Evolutionary conservation across 768 basidiomycete species (phyloP), one percentile per base, ranked within the genome.

Genomic region (Tylopilus rubrobrunneus): DNA sequence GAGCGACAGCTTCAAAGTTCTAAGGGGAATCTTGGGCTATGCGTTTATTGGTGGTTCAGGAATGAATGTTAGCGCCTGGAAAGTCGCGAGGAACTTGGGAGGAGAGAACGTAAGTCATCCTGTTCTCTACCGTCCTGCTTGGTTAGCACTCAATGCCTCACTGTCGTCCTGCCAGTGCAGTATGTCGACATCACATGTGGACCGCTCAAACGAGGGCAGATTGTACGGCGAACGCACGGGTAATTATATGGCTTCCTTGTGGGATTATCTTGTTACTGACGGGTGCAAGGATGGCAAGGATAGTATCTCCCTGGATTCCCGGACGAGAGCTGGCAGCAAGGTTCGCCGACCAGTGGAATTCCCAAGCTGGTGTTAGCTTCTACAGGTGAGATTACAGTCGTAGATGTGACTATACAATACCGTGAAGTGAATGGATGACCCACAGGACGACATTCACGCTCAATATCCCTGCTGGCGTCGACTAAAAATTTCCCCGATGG

Each of bases 171-270:
- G n/a, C n/a, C n/a, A n/a, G n/a, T 44, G n/a, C 29, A 79, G 76
- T 79, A 77, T 57, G 64, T 67, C 29, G 82, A 85, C 61, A 71
- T 53, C 21, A 67, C 71, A 25, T 76, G 84, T 17, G 83, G 83
- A 6, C 73, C 80, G n/a, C 66, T 81, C 52, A n/a, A 84, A 85
- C 56, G 82, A 83, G 62, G 83, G 83, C 9, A 82, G 83, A 2
- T 61, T 82, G 2, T 82, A 75, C 52, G 80, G 71, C 14, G 82
- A 84, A 64, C 74, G 83, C 17, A 75, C 77, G 72, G 79, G 61
- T 52, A 42, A 49, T 43, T n/a, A n/a, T 29, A 27, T 25, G 51
- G 17, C 6, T 4, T 0, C 14, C 45, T 36, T 25, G 19, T 21
- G 6, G 14, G 14, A 17, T 15, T 25, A 11, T 33, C 15, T 15